A percentile compares a stretch with the other conserved stretches of the same genome.
Conservation (phyloP, 2,329 filamentous ascomycete genomes). For the Sporothrix humicola region DNA sequence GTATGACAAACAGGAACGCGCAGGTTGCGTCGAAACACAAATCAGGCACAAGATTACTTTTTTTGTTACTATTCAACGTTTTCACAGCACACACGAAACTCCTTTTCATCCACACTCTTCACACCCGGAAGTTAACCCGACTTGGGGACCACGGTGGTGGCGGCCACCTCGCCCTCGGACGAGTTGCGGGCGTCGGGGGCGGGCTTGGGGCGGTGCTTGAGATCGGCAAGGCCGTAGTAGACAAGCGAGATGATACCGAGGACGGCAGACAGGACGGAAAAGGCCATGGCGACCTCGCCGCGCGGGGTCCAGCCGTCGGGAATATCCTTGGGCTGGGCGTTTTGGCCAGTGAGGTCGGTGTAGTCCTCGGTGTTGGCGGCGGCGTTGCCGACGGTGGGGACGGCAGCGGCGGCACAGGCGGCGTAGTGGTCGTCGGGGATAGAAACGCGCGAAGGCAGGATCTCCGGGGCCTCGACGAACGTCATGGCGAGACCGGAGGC, state of each 20-base stretch:
- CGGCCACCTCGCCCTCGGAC: conserved; percentile 28
- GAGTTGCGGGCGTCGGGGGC: conserved; percentile 13
- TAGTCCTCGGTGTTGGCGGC: conserved; percentile 41
- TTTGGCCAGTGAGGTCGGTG: conserved; percentile 42
- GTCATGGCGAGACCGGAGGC: conserved; percentile 69
- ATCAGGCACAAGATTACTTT: background rate
- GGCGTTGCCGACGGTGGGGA: conserved; percentile 43
- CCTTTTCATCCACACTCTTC: background rate
- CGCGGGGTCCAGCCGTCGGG: conserved; percentile 59
- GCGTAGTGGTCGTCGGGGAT: conserved; percentile 66
- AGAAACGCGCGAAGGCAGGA: conserved; percentile 63
- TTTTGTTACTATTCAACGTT: background rate
- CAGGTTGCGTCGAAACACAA: background rate
- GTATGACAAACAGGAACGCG: background rate
- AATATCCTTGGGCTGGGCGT: conserved; percentile 35
- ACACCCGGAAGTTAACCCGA: background rate
- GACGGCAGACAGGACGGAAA: conserved; percentile 71
- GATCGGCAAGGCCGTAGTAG: conserved; percentile 64
- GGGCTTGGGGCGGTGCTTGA: conserved; percentile 35
- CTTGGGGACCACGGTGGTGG: conserved; percentile 22
- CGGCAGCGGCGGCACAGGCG: conserved; percentile 54
- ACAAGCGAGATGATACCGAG: conserved; percentile 70
- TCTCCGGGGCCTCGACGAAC: conserved; percentile 66
- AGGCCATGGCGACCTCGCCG: conserved; percentile 76
- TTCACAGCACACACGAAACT: background rate